phyloP scores from a whole-genome alignment of 2,329 filamentous ascomycete species.

The Stromatinia cepivora region DNA sequence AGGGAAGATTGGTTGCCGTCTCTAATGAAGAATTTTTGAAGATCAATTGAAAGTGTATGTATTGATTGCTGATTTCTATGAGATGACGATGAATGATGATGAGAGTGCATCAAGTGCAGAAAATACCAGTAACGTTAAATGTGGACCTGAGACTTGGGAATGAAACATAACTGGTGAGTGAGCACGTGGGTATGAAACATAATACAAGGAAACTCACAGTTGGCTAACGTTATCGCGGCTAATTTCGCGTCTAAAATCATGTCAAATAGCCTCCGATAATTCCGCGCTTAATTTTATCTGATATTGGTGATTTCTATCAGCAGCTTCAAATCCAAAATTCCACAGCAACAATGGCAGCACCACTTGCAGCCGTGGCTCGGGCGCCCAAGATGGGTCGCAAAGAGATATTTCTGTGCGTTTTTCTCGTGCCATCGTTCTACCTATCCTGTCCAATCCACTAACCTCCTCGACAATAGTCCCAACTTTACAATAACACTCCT shows the following conservation, averaged over 20 bases:
- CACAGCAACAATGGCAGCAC: conserved; percentile 29
- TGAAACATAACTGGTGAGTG: background rate
- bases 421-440: conserved; percentile 20
- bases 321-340: conserved; percentile 8
- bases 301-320: conserved; percentile 11
- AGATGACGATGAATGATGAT: too few relatives aligned
- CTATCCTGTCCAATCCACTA: conserved; percentile 5
- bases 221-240: background rate
- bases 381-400: conserved; percentile 51
- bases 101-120: too few relatives aligned
- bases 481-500: conserved; percentile 79
- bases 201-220: background rate
- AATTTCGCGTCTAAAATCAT: background rate
- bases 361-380: conserved; percentile 20
- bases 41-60: background rate
- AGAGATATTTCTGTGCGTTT: conserved; percentile 55
- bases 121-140: background rate
- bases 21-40: background rate
- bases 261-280: background rate
- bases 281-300: conserved; percentile 17
- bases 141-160: background rate
- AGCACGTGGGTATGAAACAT: background rate
- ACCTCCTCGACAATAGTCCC: conserved; percentile 57
- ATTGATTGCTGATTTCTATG: too few relatives aligned
- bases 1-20: background rate